Evolutionary conservation across 352 stramenopile genomes (phyloP).

Genomic region (Discostella stelligera): DNA sequence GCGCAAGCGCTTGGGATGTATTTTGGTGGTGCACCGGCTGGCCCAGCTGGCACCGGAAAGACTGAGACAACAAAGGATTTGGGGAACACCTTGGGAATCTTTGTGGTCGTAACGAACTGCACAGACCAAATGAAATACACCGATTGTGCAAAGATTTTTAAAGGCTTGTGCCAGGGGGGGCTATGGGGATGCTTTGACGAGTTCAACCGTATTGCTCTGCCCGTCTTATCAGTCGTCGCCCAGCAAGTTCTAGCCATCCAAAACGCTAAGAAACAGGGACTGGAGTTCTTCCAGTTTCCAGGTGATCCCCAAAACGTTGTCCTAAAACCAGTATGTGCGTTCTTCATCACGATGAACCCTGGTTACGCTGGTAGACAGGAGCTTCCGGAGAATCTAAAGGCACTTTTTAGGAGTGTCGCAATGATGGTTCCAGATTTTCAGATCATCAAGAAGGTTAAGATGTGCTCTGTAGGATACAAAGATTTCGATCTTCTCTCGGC

Average conservation of each 20-base stretch:
- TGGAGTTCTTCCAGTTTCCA: conserved; percentile 95
- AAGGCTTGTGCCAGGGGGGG: conserved; percentile 93
- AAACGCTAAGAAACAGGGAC: conserved; percentile 95
- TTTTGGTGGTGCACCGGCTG: conserved; percentile 93
- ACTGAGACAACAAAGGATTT: conserved; percentile 97
- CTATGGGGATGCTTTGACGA: conserved; percentile 98
- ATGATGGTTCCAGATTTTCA: conserved; percentile 97
- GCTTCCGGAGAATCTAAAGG: conserved; percentile 98
- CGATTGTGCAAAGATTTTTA: conserved; percentile 98
- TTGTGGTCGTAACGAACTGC: conserved; percentile 97
- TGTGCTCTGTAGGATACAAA: conserved; percentile 94
- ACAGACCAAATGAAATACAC: conserved; percentile 97
- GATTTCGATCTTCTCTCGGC: conserved; percentile 92
- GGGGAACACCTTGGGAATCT: conserved; percentile 92
- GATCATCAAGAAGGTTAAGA: conserved; percentile 98
- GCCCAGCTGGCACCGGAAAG: conserved; percentile 92
- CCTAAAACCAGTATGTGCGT: conserved; percentile 92
- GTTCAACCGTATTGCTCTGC: conserved; percentile 96
- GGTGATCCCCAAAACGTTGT: conserved; percentile 96
- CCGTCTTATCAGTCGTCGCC: conserved; percentile 94
- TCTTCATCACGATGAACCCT: conserved; percentile 99
- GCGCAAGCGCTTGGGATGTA: conserved; percentile 97
- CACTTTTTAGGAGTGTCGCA: conserved; percentile 91
- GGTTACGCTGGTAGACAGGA: conserved; percentile 97
- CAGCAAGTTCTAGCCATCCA: conserved; percentile 97